A percentile compares a stretch with the other conserved stretches of the same genome.
Conservation (phyloP, 352 stramenopile genomes). For the Achlya hypogyna region DNA sequence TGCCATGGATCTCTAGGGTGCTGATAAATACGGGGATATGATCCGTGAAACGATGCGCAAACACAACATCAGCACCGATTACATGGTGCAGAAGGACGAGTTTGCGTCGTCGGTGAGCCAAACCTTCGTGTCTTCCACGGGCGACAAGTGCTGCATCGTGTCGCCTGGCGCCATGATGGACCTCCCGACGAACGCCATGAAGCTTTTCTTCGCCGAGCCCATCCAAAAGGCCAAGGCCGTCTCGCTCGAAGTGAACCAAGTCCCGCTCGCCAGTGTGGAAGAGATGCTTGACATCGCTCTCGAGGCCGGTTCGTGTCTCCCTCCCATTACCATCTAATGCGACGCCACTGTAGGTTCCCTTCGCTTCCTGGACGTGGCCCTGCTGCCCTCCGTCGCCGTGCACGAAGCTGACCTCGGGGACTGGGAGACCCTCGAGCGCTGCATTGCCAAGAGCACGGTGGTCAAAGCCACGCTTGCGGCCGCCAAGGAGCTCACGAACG, state of each 20-base stretch:
- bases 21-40: conserved; percentile 20
- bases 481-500: conserved; percentile 9
- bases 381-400: conserved; percentile 8
- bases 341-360: not conserved
- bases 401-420: conserved; percentile 13
- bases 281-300: conserved; percentile 7
- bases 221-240: conserved; percentile 17
- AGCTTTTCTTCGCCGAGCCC: conserved; percentile 18
- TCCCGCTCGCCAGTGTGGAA: conserved; percentile 8
- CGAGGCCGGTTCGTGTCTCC: not conserved
- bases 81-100: conserved; percentile 17
- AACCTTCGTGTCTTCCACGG: conserved; percentile 11
- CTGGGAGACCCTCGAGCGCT: conserved; percentile 17
- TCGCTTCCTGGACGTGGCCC: conserved; percentile 15
- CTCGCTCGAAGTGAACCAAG: conserved; percentile 8
- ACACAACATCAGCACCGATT: conserved; percentile 20
- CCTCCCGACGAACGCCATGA: conserved; percentile 5
- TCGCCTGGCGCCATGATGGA: conserved; percentile 19
- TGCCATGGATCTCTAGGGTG: not conserved
- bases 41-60: conserved; percentile 15
- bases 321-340: not conserved
- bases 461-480: conserved; percentile 6
- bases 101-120: conserved; percentile 12
- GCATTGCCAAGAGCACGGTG: conserved; percentile 14
- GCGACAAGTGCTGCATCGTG: conserved; percentile 15